Evolutionary conservation across 495 filamentous ascomycete species (phyloP).

Genomic region (Penicillium roqueforti): DNA sequence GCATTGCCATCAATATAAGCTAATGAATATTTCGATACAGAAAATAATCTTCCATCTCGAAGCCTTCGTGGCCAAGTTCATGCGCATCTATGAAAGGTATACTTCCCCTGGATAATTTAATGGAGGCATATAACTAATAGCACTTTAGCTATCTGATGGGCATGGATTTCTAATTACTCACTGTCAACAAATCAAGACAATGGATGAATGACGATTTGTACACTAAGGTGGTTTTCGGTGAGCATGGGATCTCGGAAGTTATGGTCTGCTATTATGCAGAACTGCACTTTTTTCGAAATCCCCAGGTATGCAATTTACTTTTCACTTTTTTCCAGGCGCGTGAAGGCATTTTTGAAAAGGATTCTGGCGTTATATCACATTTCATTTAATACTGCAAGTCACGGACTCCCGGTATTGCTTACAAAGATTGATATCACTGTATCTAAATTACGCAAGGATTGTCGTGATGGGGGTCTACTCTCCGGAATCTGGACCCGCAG

Average conservation of each 20-base stretch:
- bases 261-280: not conserved
- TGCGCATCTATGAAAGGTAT: slow-evolving; percentile 84
- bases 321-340: slow-evolving; percentile 14
- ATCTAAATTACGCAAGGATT: too few species aligned
- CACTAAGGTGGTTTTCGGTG: slow-evolving; percentile 10
- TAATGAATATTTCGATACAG: slow-evolving; percentile 30
- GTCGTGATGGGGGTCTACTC: too few species aligned
- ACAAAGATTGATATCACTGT: too few species aligned
- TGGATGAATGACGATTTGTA: slow-evolving; percentile 37
- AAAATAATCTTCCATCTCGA: slow-evolving; percentile 98
- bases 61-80: slow-evolving; percentile 97
- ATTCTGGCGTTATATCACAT: slow-evolving; percentile 8
- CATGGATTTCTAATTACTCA: slow-evolving; percentile 63
- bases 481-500: too few species aligned
- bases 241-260: not conserved
- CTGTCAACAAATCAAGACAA: slow-evolving; percentile 13
- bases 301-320: not conserved
- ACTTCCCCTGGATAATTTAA: slow-evolving; percentile 6
- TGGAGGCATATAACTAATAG: slow-evolving; percentile 18
- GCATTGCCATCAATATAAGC: not conserved
- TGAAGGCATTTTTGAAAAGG: slow-evolving; percentile 13
- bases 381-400: too few species aligned
- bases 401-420: too few species aligned
- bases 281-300: not conserved
- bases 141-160: slow-evolving; percentile 72